Evolutionary conservation across 2,329 filamentous ascomycete species (phyloP).

Genomic region (Corynespora cassiicola): DNA sequence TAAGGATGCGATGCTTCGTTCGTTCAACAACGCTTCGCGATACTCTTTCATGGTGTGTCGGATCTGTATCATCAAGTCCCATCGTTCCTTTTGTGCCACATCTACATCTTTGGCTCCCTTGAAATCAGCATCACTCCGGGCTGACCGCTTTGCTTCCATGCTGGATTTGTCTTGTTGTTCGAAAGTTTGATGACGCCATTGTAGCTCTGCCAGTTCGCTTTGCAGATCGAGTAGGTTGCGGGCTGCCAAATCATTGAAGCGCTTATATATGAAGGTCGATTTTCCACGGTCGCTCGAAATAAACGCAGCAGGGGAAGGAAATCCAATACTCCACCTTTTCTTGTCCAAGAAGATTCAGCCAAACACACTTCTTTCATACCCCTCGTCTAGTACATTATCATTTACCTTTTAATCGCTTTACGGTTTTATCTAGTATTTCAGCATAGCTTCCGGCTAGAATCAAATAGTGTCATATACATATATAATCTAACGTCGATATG

Average conservation of each 20-base stretch:
- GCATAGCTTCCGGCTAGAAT: background rate
- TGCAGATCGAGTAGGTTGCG: constrained; percentile 23
- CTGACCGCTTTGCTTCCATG: constrained; percentile 13
- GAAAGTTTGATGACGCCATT: constrained; percentile 11
- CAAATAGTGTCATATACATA: background rate
- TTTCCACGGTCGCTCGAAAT: constrained; percentile 21
- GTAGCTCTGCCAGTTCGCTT: constrained; percentile 17
- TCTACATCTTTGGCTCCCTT: constrained; percentile 1
- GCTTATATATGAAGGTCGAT: constrained; percentile 17
- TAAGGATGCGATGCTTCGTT: constrained; percentile 14
- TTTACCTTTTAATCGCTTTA: background rate
- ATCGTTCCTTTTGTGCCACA: constrained; percentile 10
- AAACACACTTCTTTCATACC: constrained; percentile 3
- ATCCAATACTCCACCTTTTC: no score
- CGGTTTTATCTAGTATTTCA: background rate
- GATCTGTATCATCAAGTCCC: constrained; percentile 7
- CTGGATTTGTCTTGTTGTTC: constrained; percentile 15
- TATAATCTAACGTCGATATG: background rate
- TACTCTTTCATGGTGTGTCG: constrained; percentile 9
- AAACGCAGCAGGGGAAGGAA: constrained; percentile 21
- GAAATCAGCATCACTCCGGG: constrained; percentile 9
- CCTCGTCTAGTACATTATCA: background rate
- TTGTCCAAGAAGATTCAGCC: no score
- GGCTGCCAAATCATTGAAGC: constrained; percentile 19
- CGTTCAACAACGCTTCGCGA: constrained; percentile 14